Evolutionary conservation across 2,329 filamentous ascomycete genomes (phyloP).

Genomic region (Fusarium pseudonygamai): DNA sequence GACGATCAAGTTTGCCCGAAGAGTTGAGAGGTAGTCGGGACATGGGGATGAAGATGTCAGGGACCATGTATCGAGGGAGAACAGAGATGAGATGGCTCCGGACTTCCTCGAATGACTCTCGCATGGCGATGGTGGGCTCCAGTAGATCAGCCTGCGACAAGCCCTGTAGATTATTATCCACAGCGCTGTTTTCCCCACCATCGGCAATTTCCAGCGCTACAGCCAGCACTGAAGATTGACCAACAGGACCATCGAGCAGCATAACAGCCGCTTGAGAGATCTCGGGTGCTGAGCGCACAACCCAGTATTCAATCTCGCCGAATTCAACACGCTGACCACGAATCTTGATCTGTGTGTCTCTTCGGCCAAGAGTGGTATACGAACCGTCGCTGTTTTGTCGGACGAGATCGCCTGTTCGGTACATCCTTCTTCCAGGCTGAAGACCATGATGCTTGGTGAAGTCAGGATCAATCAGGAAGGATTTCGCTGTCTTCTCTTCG

Average conservation of each 20-base stretch:
- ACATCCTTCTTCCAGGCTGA: not conserved
- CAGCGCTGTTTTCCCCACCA: not conserved
- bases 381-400: not conserved
- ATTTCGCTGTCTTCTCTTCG: not conserved
- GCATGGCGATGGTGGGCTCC: not conserved
- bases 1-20: not conserved
- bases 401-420: not conserved
- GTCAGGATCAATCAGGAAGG: not conserved
- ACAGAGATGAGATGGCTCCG: not conserved
- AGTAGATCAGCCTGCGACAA: not conserved
- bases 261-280: not conserved
- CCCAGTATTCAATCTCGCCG: slow-evolving; percentile 5
- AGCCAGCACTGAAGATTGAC: not conserved
- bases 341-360: not conserved
- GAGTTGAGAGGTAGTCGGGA: not conserved
- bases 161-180: not conserved
- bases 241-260: not conserved
- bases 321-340: not conserved
- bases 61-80: not conserved
- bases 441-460: not conserved
- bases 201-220: not conserved
- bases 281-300: not conserved
- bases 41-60: not conserved
- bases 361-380: not conserved
- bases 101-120: not conserved